Percentiles rank a stretch among this genome's conserved stretches.
These are phyloP conservation scores for Lithohypha guttulata DNA, from an alignment of 2,329 filamentous ascomycete species.

Conservation along the genomic window DNA sequence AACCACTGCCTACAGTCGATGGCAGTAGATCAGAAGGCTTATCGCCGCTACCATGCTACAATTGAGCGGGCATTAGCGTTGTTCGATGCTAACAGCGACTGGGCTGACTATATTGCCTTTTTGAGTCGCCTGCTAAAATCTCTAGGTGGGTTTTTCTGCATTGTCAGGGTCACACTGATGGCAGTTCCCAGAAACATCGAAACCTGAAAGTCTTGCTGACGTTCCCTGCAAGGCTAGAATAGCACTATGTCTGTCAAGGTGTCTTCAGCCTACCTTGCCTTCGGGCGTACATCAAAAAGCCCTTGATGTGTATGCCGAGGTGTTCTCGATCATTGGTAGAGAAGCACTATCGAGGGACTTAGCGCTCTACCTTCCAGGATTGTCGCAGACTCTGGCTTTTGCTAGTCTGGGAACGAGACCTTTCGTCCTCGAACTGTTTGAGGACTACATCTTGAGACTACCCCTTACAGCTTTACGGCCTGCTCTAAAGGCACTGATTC, in stretches of 20 bases:
- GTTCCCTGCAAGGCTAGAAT: slow-evolving; percentile 76
- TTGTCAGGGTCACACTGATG: too few relatives aligned
- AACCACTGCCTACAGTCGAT: too few relatives aligned
- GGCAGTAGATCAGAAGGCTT: slow-evolving; percentile 50
- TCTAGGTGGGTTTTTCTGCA: too few relatives aligned
- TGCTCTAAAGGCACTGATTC: slow-evolving; percentile 77
- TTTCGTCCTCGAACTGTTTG: slow-evolving; percentile 72
- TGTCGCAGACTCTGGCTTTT: slow-evolving; percentile 83
- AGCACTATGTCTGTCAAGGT: slow-evolving; percentile 87
- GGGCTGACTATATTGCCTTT: slow-evolving; percentile 99
- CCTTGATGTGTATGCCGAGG: slow-evolving; percentile 81
- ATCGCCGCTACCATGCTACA: slow-evolving; percentile 78
- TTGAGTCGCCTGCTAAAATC: slow-evolving; percentile 86
- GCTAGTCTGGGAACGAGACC: slow-evolving; percentile 85
- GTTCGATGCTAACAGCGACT: slow-evolving; percentile 94
- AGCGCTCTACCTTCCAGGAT: slow-evolving; percentile 76
- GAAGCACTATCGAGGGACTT: slow-evolving; percentile 74
- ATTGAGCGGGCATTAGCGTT: slow-evolving; percentile 79
- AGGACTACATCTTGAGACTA: slow-evolving; percentile 65
- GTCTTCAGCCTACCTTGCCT: slow-evolving; percentile 81
- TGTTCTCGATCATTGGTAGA: slow-evolving; percentile 67
- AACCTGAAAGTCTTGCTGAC: slow-evolving; percentile 57
- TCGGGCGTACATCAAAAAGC: slow-evolving; percentile 97
- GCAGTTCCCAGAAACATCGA: slow-evolving; percentile 68
- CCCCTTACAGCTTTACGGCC: slow-evolving; percentile 64